Evolutionary conservation across 768 basidiomycete genomes (phyloP).

Genomic region (Agrocybe praecox): DNA sequence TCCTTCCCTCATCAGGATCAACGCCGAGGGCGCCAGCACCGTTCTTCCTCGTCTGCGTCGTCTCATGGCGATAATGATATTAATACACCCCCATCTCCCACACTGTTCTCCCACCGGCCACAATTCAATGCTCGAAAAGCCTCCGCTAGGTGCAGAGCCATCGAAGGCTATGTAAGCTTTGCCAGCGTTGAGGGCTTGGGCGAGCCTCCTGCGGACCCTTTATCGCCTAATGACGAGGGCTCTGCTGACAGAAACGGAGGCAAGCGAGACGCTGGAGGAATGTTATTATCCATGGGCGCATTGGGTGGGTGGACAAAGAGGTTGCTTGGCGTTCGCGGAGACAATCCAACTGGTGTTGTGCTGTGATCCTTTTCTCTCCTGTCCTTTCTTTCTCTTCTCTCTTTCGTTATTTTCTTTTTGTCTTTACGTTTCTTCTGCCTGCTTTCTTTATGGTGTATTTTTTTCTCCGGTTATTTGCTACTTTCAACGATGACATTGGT

Average conservation of each 20-base stretch:
- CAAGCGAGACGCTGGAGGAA: too few species aligned
- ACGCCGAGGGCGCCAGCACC: background rate
- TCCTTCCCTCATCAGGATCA: background rate
- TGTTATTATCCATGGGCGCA: background rate
- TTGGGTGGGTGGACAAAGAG: background rate
- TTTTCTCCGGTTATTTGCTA: background rate
- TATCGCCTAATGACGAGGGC: background rate
- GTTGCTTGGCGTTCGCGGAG: background rate
- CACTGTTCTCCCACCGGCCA: conserved; percentile 18
- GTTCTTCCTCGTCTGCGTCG: background rate
- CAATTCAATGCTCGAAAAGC: conserved; percentile 67
- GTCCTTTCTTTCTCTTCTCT: background rate
- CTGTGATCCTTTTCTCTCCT: background rate
- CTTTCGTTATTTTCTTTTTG: background rate
- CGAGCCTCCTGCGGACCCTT: conserved; percentile 42
- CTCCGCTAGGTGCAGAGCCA: conserved; percentile 53
- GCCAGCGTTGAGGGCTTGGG: conserved; percentile 69
- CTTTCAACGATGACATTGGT: too few species aligned
- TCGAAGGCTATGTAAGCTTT: conserved; percentile 71
- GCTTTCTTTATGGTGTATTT: background rate
- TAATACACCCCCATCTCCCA: background rate
- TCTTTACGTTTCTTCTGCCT: background rate
- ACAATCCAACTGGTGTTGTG: background rate
- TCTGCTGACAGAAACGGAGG: background rate
- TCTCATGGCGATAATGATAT: background rate